Evolutionary conservation across 2,329 filamentous ascomycete species (phyloP).

Genomic region (Cyphellophora attinorum): DNA sequence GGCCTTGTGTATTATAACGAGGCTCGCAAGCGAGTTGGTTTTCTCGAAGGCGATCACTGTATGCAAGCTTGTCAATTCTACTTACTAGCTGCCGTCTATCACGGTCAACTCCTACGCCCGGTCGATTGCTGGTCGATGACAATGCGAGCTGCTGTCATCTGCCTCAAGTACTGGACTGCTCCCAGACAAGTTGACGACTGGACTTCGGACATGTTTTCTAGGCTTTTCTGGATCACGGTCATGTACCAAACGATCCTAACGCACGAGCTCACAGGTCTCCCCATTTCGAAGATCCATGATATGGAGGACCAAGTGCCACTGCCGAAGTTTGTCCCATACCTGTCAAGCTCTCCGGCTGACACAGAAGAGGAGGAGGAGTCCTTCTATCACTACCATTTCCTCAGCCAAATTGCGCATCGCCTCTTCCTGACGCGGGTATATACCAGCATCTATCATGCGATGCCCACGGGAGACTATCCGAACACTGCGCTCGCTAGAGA

Average conservation of each 20-base stretch:
- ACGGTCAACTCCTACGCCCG: slow-evolving; percentile 42
- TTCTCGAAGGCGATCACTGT: slow-evolving; percentile 41
- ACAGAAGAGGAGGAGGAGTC: slow-evolving; percentile 39
- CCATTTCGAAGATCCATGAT: slow-evolving; percentile 39
- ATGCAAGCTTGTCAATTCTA: slow-evolving; percentile 45
- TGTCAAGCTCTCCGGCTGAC: slow-evolving; percentile 24
- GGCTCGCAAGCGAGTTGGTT: slow-evolving; percentile 41
- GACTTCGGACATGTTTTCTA: slow-evolving; percentile 47
- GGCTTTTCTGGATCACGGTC: slow-evolving; percentile 46
- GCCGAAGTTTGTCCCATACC: slow-evolving; percentile 42
- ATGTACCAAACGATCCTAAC: slow-evolving; percentile 49
- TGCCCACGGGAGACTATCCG: background rate
- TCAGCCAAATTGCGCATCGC: slow-evolving; percentile 46
- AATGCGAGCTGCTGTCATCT: slow-evolving; percentile 42
- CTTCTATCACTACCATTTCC: slow-evolving; percentile 48
- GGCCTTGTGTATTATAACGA: slow-evolving; percentile 47
- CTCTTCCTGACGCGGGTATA: slow-evolving; percentile 46
- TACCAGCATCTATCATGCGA: slow-evolving; percentile 31
- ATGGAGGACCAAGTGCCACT: slow-evolving; percentile 45
- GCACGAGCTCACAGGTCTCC: slow-evolving; percentile 42
- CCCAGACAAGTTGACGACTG: slow-evolving; percentile 38
- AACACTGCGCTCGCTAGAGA: slow-evolving; percentile 37
- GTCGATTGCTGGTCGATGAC: slow-evolving; percentile 47
- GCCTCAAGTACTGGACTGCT: slow-evolving; percentile 26
- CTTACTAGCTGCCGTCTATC: slow-evolving; percentile 43